Evolutionary conservation across 148 eudicot species (phyloP), one percentile per base, ranked within the genome.

Genomic region (Chenopodium album): DNA sequence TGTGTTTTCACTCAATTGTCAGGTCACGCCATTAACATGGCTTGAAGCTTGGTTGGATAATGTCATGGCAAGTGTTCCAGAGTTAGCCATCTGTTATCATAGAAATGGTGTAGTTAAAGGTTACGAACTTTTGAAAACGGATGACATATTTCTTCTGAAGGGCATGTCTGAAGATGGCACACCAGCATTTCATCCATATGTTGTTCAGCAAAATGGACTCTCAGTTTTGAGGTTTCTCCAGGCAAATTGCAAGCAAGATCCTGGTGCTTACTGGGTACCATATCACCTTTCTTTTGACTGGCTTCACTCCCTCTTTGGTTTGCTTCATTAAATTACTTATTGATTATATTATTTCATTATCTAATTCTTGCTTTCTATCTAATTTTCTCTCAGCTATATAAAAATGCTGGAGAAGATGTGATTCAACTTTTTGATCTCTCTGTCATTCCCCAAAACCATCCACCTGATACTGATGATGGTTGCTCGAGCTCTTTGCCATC

Each of bases 31-130:
- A 76, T 70, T 96, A 79, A 90, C 97, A 84, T 96, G 99, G 99
- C 97, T 96, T 79, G 99, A 96, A 82, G 99, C 99, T 2, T 96
- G 99, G 99, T 88, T 96, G 79, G 99, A 96, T 84, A 96, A 96
- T 87, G 90, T 94, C 75, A 94, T 96, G 97, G 99, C 99, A 44
- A 92, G 95, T 88, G 98, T 96, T 83, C 99, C 98, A 29, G 99
- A 96, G 88, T 83, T 96, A 84, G 99, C 99, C 67, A 94, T 96
- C 75, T 96, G 99, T 87, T 96, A 96, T 80, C 99, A 96, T 89
- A 82, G 88, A 84, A 88, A 91, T 87, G 99, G 99, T 68, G 99
- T 96, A n/a, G 98, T 96, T 84, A 96, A 94, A 88, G 95, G 99
- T 73, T 96, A 96, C 76, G 99, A 96, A 87, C 98, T 96, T 65